Evolutionary conservation across 2,329 filamentous ascomycete species (phyloP).

Genomic region (Fusarium graminum): DNA sequence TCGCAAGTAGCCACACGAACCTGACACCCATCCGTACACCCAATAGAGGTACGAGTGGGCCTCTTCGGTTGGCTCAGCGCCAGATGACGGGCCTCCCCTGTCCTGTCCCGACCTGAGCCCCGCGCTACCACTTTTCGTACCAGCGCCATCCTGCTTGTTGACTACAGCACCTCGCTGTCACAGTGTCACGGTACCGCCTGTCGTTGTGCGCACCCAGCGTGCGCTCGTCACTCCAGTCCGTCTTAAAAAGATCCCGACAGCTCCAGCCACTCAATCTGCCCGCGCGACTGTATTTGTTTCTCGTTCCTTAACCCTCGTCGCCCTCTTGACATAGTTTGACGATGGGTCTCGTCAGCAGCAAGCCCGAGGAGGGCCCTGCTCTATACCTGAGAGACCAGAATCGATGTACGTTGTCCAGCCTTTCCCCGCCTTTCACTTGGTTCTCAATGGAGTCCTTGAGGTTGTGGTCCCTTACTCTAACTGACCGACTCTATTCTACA

Average conservation of each 20-base stretch:
- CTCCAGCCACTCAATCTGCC: constrained; percentile 38
- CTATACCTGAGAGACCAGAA: constrained; percentile 93
- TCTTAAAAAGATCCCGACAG: constrained; percentile 49
- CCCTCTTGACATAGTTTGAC: constrained; percentile 54
- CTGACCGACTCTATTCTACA: constrained; percentile 56
- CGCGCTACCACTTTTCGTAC: constrained; percentile 49
- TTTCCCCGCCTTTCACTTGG: constrained; percentile 27
- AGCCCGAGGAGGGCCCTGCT: constrained; percentile 82
- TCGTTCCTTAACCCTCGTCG: constrained; percentile 37
- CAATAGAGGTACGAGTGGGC: constrained; percentile 45
- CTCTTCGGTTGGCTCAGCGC: constrained; percentile 50
- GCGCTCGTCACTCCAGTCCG: constrained; percentile 34
- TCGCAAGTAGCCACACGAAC: constrained; percentile 33
- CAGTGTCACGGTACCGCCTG: constrained; percentile 46
- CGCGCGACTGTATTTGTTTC: constrained; percentile 41
- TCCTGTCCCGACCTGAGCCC: constrained; percentile 49
- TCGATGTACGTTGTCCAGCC: constrained; percentile 74
- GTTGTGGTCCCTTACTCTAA: constrained; percentile 38
- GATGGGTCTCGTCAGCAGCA: constrained; percentile 95
- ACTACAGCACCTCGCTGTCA: constrained; percentile 40
- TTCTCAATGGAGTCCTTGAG: constrained; percentile 23
- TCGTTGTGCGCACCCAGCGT: constrained; percentile 43
- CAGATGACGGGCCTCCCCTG: constrained; percentile 49
- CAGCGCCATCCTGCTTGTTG: constrained; percentile 44
- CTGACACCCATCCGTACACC: constrained; percentile 36